Base-by-base conservation (phyloP, 805 yeast species). In the Monosporozyma siamensis region DNA sequence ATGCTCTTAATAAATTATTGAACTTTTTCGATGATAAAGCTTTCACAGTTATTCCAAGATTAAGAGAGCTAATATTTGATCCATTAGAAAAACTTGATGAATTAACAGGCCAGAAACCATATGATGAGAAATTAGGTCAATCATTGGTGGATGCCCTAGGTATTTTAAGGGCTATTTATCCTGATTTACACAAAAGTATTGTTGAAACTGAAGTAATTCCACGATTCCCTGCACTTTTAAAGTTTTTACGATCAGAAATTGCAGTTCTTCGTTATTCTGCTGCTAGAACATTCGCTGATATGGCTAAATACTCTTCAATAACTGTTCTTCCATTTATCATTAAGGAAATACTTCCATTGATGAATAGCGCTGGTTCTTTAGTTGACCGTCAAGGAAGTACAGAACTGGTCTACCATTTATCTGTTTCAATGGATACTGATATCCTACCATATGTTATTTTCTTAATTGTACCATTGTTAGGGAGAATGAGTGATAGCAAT, bases 401-500 rank as follows among this genome's bases (percentile, higher is more conserved):
- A 43, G 99, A 92, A 64, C 77, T 92, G 20, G 73, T 90, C 6
- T 89, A 86, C 58, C 97, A 92, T 56, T 68, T 92, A 38, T 78
- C 95, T 2, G 70, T 71, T 31, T 74, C 82, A 3, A 87, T 92
- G 96, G 97, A 94, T 1, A 69, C 85, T 6, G 83, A 77, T 46
- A 87, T 94, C 43, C 67, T 92, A 47, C 99, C 99, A 0, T 92
- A 90, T 61, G 89, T 92, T 38, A 95, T 92, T 29, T 92, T 92
- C 61, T 73, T 92, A 53, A 87, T 92, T 60, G 97, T 94, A 22
- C 98, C 99, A 9, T 87, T 92, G 4, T 69, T 92, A 52, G 99
- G 98, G 36, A 75, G 98, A 56, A 92, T 92, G 98, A 89, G 96
- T 70, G 99, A 92, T 62, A 71, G 95, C 1, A 86, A 90, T 56